Base-by-base conservation (phyloP, 2,329 filamentous ascomycete genomes). In the Aspergillus felis region DNA sequence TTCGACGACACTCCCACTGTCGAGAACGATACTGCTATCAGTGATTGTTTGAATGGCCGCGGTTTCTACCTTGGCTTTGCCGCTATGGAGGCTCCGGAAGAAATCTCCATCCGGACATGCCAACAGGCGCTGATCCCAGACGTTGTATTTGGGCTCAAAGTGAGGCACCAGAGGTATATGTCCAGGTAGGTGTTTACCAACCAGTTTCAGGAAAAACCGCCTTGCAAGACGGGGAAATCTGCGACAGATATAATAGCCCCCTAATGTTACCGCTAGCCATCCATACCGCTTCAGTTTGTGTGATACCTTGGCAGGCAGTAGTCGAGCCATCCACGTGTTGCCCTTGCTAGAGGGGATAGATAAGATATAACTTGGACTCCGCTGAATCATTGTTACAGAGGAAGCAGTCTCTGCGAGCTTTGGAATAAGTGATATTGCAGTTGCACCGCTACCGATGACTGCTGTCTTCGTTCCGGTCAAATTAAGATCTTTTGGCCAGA, bases 371-470 rank as follows among this genome's bases (percentile, higher is more conserved):
- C 80, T 82, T 0, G 90, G 91, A 32, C 85, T 90, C 51, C 90
- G 84, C 72, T 94, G 90, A 2, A 94, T 79, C 83, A 92, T 90
- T 1, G 88, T 92, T 12, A 91, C 84, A 17, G 82, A 79, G 4
- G 72, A 74, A 3, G 87, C 88, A 27, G 80, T 84, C 48, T 87
- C 76, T 0, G 85, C 83, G 22, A 94, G 74, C 46, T 78, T 81
- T 0, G 90, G 90, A 2, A 94, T 68, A 0, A 95, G 79, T 0
- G 90, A 92, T 44, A 92, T 75, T 8, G 90, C 87, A 0, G 90
- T 94, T 1, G 90, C 90, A 6, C 91, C 90, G 17, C 84, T 88
- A 12, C 90, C 90, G 58, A 93, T 83, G 55, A 92, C 78, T 47
- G 89, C 81, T 22, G 92, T 79, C 32, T 82, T 82, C 71, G 91